Evolutionary conservation across 78 protist genomes (phyloP).

Genomic region (Trichosphaerium sp.): DNA sequence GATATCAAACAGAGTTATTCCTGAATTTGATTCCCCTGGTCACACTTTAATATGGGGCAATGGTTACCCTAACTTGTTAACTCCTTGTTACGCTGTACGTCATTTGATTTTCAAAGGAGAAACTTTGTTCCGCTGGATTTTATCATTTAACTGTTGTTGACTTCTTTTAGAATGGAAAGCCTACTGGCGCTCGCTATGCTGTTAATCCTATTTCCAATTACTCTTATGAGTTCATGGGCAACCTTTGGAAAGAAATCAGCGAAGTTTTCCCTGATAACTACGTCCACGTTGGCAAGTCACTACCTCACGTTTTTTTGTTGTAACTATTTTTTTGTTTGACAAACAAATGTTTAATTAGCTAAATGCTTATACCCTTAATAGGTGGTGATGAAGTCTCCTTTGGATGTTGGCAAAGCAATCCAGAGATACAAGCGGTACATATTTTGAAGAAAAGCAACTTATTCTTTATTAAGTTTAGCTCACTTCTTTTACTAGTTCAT

Average conservation of each 20-base stretch:
- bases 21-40: slow-evolving; percentile 87
- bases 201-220: neutral
- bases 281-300: neutral
- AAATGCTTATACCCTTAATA: slow-evolving; percentile 52
- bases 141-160: neutral
- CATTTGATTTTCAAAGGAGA: slow-evolving; percentile 9
- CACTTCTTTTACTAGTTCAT: slow-evolving; percentile 17
- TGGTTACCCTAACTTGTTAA: slow-evolving; percentile 72
- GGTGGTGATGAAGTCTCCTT: slow-evolving; percentile 83
- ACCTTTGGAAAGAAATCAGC: neutral
- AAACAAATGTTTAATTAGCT: slow-evolving; percentile 6
- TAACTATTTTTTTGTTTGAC: neutral
- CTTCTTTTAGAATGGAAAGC: neutral
- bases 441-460: slow-evolving; percentile 38
- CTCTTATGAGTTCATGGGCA: slow-evolving; percentile 6
- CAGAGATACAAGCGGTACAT: neutral
- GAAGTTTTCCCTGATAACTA: neutral
- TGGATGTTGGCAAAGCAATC: slow-evolving; percentile 62
- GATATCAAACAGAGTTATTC: too few relatives aligned
- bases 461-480: slow-evolving; percentile 9
- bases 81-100: too few relatives aligned
- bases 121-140: slow-evolving; percentile 53
- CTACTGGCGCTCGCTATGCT: neutral
- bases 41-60: slow-evolving; percentile 79
- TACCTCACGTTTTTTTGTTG: neutral